Evolutionary conservation across 1,139 yeast genomes (phyloP).

Genomic region (Nakaseomyces bracarensis): DNA sequence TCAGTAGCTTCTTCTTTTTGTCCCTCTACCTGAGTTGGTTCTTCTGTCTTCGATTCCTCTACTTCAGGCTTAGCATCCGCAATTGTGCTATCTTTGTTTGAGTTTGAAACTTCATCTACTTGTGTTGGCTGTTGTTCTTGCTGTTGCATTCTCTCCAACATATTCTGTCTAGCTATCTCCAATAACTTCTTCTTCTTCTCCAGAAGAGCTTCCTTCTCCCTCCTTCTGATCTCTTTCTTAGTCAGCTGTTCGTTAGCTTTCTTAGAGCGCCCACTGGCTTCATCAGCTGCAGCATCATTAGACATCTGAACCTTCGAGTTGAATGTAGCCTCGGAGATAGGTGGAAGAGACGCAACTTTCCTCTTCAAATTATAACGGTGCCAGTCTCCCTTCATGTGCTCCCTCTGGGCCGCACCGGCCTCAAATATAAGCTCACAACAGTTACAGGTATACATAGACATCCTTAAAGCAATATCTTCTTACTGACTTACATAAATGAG

Average conservation of each 20-base stretch:
- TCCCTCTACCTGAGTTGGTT: conserved; percentile 10
- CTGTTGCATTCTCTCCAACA: conserved; percentile 33
- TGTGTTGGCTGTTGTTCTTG: too few relatives aligned
- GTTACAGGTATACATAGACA: conserved; percentile 60
- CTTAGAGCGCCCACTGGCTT: conserved; percentile 25
- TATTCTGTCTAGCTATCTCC: conserved; percentile 52
- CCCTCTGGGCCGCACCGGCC: conserved; percentile 70
- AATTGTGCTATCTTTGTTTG: too few relatives aligned
- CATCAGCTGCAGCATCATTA: conserved; percentile 41
- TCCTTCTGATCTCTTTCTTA: conserved; percentile 57
- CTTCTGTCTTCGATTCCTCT: conserved; percentile 10
- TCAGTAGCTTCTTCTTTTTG: conserved; percentile 6
- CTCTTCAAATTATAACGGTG: conserved; percentile 88
- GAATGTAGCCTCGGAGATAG: conserved; percentile 68
- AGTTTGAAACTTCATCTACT: too few relatives aligned
- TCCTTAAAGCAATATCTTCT: too few relatives aligned
- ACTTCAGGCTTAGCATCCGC: conserved; percentile 6
- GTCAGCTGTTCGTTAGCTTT: conserved; percentile 41
- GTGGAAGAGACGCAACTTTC: conserved; percentile 79
- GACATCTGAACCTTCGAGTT: conserved; percentile 60
- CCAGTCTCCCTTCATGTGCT: conserved; percentile 89
- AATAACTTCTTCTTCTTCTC: conserved; percentile 55
- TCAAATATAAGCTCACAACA: conserved; percentile 77
- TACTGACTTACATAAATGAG: too few relatives aligned
- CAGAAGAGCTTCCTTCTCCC: conserved; percentile 54